Percentiles rank a stretch among this genome's conserved stretches.
Evolutionary conservation across 2,329 filamentous ascomycete genomes (phyloP).

Genomic region (Monilinia aucupariae): DNA sequence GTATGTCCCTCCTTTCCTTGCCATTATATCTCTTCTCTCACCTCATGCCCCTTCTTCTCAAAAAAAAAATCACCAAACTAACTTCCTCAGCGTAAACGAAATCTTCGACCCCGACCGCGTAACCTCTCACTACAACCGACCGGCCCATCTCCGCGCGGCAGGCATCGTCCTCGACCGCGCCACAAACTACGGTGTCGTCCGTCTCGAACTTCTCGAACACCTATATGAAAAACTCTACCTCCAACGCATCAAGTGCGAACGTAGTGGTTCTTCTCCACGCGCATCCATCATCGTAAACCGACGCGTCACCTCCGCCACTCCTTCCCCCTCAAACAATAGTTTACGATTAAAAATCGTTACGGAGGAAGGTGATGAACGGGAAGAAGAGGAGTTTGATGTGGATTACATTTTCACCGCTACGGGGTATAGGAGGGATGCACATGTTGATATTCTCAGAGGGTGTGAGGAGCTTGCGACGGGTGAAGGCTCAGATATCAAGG

Average conservation of each 20-base stretch:
- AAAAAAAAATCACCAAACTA: conserved; percentile 11
- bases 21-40: neutral
- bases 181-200: conserved; percentile 93
- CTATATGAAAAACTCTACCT: conserved; percentile 86
- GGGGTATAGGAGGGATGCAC: conserved; percentile 73
- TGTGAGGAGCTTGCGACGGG: conserved; percentile 58
- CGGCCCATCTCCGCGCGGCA: conserved; percentile 52
- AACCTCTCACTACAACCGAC: conserved; percentile 66
- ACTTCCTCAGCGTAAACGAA: conserved; percentile 70
- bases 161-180: conserved; percentile 65
- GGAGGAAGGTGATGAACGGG: conserved; percentile 36
- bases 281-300: conserved; percentile 71
- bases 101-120: conserved; percentile 89
- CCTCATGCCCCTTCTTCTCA: neutral
- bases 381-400: conserved; percentile 50
- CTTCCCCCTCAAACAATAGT: conserved; percentile 19
- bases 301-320: conserved; percentile 43
- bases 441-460: conserved; percentile 68
- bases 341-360: conserved; percentile 37
- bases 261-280: conserved; percentile 69
- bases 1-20: conserved; percentile 46
- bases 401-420: conserved; percentile 82
- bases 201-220: conserved; percentile 81
- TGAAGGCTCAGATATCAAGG: conserved; percentile 16
- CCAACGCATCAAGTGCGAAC: conserved; percentile 60